Base-by-base conservation (phyloP, 805 yeast genomes). In the Sugiyamaella smithiae region DNA sequence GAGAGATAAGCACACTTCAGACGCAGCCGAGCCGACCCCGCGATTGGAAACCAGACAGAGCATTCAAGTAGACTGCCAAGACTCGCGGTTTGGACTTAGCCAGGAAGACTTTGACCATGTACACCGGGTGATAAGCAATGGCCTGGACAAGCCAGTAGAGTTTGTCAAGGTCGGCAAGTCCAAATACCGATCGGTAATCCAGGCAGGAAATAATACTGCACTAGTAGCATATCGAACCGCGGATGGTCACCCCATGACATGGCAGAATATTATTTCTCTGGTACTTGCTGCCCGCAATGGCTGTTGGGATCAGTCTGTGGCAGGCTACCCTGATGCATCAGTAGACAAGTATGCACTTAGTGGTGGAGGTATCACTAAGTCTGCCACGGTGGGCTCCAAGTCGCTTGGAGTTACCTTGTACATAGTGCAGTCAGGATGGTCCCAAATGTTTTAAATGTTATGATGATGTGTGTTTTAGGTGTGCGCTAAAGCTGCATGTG, bases 341-440 rank as follows among this genome's bases (percentile, higher is more conserved):
- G n/a, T n/a, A n/a, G n/a, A n/a, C n/a, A n/a, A n/a, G n/a, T n/a
- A n/a, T n/a, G n/a, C n/a, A n/a, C n/a, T n/a, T n/a, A n/a, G n/a
- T n/a, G n/a, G n/a, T n/a, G n/a, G n/a, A n/a, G n/a, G 9, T 20
- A 12, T 17, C 44, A 16, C 33, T 12, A 41, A 41, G n/a, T 11
- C 42, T 19, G 37, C 46, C 16, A 26, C 43, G 2, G 41, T 45
- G 3, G 32, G 33, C 3, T 45, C 48, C 19, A 12, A 7, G n/a
- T 23, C 35, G 28, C 28, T 45, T n/a, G 48, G 44, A 12, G 20
- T 45, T 16, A 45, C 48, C 12, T 36, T 23, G 19, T 45, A 45
- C 19, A 28, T 45, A 3, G 38, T 45, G 8, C 17, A 26, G 31
- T 37, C 44, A 32, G 20, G 12, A 8, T 37, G 37, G 43, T 12